A percentile compares a stretch with the other conserved stretches of the same genome.
Conservation (phyloP, 306 rosid species). For the Castanea sativa region DNA sequence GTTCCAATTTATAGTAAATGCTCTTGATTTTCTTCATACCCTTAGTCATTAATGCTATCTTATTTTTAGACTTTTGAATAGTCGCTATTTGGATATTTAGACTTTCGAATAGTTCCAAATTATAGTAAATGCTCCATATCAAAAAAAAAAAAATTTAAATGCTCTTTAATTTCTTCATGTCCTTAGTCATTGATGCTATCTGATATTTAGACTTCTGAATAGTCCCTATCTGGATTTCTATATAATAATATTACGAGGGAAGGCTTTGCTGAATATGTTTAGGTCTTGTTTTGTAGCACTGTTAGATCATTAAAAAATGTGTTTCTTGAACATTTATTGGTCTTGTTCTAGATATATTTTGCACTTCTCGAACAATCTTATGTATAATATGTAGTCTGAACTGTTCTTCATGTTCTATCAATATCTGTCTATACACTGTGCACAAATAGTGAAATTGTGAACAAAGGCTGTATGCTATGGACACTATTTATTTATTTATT, state of each 20-base stretch:
- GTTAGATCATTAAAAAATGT: neutral
- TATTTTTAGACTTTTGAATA: neutral
- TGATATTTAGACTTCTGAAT: neutral
- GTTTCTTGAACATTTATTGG: neutral
- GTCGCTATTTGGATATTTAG: neutral
- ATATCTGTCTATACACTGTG: neutral
- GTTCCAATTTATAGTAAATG: neutral
- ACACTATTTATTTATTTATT: no score
- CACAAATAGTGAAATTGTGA: neutral
- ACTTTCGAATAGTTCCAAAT: no score
- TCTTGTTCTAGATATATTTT: constrained; percentile 3
- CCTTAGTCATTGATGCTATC: neutral
- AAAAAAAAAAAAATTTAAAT: neutral
- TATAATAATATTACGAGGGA: neutral
- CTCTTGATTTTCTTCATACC: neutral
- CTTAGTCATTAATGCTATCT: neutral
- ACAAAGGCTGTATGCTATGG: no score
- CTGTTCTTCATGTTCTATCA: neutral
- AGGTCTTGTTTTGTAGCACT: neutral
- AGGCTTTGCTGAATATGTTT: neutral
- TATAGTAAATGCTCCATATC: no score
- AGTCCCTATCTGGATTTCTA: neutral
- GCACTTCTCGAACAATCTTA: neutral
- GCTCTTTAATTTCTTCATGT: neutral
- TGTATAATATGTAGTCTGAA: neutral